A percentile compares a stretch with the other conserved stretches of the same genome.
Conservation (phyloP, 352 stramenopile genomes). For the Phytopythium mirpurense region DNA sequence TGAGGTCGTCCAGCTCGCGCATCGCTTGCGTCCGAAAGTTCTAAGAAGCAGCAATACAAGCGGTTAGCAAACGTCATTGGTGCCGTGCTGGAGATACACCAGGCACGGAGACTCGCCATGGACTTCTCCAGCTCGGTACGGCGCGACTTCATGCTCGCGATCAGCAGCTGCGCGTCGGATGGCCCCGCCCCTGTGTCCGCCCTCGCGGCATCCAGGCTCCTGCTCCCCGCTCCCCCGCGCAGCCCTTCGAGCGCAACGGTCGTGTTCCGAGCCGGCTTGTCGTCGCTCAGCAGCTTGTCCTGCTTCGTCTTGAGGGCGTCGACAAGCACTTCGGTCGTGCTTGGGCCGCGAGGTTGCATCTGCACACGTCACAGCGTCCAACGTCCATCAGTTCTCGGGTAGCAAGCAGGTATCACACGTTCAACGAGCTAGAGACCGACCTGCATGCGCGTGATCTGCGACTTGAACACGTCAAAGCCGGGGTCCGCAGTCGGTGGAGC, state of each 20-base stretch:
- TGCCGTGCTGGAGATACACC: too few species aligned
- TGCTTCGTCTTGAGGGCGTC: conserved; percentile 76
- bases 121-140: conserved; percentile 73
- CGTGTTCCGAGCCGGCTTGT: conserved; percentile 68
- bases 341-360: conserved; percentile 76
- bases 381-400: too few species aligned
- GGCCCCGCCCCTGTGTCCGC: conserved; percentile 8
- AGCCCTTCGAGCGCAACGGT: conserved; percentile 37
- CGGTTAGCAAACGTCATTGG: background rate
- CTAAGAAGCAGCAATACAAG: conserved; percentile 16
- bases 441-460: conserved; percentile 81
- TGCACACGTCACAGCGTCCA: conserved; percentile 21
- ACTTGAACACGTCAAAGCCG: conserved; percentile 77
- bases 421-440: conserved; percentile 11
- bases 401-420: too few species aligned
- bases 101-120: conserved; percentile 32
- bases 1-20: conserved; percentile 83
- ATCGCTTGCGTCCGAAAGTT: conserved; percentile 85
- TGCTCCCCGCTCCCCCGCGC: conserved; percentile 2
- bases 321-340: conserved; percentile 73
- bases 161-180: conserved; percentile 62
- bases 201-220: conserved; percentile 1
- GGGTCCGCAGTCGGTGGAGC: conserved; percentile 26
- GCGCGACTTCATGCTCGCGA: conserved; percentile 69
- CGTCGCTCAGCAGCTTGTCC: conserved; percentile 48